Evolutionary conservation across 495 filamentous ascomycete species (phyloP), one percentile per base, ranked within the genome.

Genomic region (Cenococcum geophilum): DNA sequence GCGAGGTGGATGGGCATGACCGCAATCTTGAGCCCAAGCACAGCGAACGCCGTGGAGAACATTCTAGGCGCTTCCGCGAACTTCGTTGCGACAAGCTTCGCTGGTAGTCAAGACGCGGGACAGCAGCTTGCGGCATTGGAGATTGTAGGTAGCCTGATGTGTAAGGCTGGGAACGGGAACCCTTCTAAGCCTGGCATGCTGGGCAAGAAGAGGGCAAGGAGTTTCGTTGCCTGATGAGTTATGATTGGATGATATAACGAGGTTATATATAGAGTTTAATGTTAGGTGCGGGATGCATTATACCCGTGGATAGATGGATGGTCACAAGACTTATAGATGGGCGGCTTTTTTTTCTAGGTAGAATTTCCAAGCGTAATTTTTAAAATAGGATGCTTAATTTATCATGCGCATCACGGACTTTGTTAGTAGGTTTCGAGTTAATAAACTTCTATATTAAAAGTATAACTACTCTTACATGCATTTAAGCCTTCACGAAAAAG

Each of bases 1-100:
- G 74, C 83, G 40, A 82, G 82, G 4, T 89, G 85, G 86, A 74
- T 92, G 66, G 81, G 83, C 1, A 79, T 79, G 32, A 79, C 82
- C 35, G 76, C 83, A 10, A 82, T 83, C 59, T 76, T 90, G 59
- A 84, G 82, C 5, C 86, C 88, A 3, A 80, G 77, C 53, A 84
- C 81, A 12, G 73, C 68, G 50, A 73, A 78, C 37, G 64, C 66
- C 9, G 81, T 91, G 43, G 72, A 78, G 68, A 76, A 81, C 45
- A 70, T 91, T 9, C 63, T 73, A 50, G 73, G 72, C 10, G 79
- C 78, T 1, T 84, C 83, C 9, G 40, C 74, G 20, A 83, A 80
- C 0, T 86, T 86, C 0, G 82, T 83, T 0, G 59, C 58, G 22
- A 65, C 57, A 3, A 23, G 23, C 1, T 81, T 72, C 64, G 79